Evolutionary conservation across 495 filamentous ascomycete species (phyloP), one percentile per base, ranked within the genome.

Genomic region (Choiromyces venosus): DNA sequence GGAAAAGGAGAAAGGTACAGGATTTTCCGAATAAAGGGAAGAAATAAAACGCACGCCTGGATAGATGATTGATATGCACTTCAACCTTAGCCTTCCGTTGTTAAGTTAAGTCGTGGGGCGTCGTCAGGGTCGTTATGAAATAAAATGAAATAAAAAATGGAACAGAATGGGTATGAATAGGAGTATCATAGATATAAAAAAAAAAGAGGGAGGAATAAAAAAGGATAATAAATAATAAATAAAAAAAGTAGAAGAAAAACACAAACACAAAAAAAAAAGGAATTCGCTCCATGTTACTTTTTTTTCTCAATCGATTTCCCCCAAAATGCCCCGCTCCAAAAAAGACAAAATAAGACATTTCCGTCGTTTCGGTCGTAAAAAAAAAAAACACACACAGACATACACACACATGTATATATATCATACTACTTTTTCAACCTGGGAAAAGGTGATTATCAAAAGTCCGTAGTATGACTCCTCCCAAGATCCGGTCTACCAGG

Each of bases 401-500:
- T n/a, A n/a, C n/a, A n/a, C n/a, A n/a, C n/a, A n/a, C n/a, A n/a
- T n/a, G n/a, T n/a, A n/a, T 29, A 29, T 66, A 66, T 76, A 36
- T 69, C 69, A 36, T 70, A 35, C 52, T 61, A 33, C 52, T 61
- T 61, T n/a, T 61, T 61, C 12, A 33, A 61, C 12, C 52, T n/a
- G 29, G 69, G 42, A 75, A 76, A 52, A 52, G 33, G 67, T 42
- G 39, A 33, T 74, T 70, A 67, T 82, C 81, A 86, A 74, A 86
- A 87, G 38, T 77, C 77, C 33, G 82, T 84, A 46, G 83, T 83
- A 71, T 83, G 84, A 68, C 81, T 84, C 71, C 84, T 85, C 72
- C 82, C 81, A 33, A 86, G 75, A 33, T 69, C 72, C 33, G 83
- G 81, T 74, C 83, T 86, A 39, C 80, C 76, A 16, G 52, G 12